phyloP scores from a whole-genome alignment of 2,329 filamentous ascomycete species.

The Fusarium sp. region DNA sequence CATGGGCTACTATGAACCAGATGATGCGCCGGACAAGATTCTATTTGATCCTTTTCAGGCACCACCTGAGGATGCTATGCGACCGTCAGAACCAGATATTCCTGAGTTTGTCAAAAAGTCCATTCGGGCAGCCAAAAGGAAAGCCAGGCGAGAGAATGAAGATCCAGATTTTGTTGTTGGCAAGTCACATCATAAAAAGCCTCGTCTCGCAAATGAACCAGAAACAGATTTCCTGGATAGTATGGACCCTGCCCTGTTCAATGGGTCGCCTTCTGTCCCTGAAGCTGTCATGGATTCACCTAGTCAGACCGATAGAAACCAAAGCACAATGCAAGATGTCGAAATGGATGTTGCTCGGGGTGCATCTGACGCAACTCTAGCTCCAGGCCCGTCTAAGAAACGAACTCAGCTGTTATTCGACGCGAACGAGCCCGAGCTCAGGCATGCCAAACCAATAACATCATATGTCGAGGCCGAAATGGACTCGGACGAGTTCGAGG shows the following conservation, averaged over 20 bases:
- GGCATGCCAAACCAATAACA: slow-evolving; percentile 64
- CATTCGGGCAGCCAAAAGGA: slow-evolving; percentile 65
- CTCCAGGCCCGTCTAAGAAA: slow-evolving; percentile 32
- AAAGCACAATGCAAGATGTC: slow-evolving; percentile 24
- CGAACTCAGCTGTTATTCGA: slow-evolving; percentile 50
- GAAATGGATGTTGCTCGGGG: slow-evolving; percentile 19
- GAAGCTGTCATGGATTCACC: slow-evolving; percentile 39
- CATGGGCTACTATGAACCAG: slow-evolving; percentile 71
- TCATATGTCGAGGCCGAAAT: slow-evolving; percentile 65
- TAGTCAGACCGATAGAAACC: slow-evolving; percentile 31
- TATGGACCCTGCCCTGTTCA: slow-evolving; percentile 67
- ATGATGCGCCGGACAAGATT: slow-evolving; percentile 68
- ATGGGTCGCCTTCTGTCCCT: slow-evolving; percentile 27
- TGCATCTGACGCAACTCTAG: slow-evolving; percentile 14
- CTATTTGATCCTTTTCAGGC: slow-evolving; percentile 70
- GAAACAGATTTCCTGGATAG: slow-evolving; percentile 53
- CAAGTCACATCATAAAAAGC: slow-evolving; percentile 59
- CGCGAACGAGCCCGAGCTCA: slow-evolving; percentile 61
- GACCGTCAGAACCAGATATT: slow-evolving; percentile 59
- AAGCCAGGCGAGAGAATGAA: slow-evolving; percentile 64
- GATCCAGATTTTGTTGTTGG: slow-evolving; percentile 65
- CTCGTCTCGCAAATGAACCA: slow-evolving; percentile 45
- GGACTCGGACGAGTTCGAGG: slow-evolving; percentile 57
- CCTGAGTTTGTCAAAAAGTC: slow-evolving; percentile 68
- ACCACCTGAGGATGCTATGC: slow-evolving; percentile 60